phyloP scores from a whole-genome alignment of 2,329 filamentous ascomycete genomes.

The Trichophaea hybrida region DNA sequence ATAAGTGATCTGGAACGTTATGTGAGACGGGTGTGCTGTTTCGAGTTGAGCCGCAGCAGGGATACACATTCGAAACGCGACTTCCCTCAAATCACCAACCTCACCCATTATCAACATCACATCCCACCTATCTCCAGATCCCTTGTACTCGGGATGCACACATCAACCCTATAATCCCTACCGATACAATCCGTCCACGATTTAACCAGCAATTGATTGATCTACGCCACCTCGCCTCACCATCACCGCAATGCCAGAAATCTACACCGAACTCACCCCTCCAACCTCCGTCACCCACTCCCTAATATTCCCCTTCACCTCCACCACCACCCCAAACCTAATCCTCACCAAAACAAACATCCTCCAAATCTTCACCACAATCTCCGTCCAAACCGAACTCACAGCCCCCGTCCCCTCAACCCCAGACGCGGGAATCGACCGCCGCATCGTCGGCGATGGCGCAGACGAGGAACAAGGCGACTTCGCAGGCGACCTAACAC shows the following conservation, averaged over 20 bases:
- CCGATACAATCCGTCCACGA: not conserved
- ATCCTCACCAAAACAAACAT: conserved; percentile 84
- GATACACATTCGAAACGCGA: not conserved
- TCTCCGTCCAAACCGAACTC: conserved; percentile 33
- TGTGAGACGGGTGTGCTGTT: not conserved
- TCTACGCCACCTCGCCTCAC: not conserved
- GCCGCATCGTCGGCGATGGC: conserved; percentile 33
- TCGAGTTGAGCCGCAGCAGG: not conserved
- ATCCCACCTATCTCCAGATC: not conserved
- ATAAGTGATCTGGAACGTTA: not conserved
- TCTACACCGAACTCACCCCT: conserved; percentile 84
- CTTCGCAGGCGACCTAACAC: conserved; percentile 48
- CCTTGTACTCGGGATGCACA: too few relatives aligned
- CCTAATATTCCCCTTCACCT: conserved; percentile 61
- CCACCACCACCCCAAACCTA: conserved; percentile 64
- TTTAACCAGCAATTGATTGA: not conserved
- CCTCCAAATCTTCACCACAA: conserved; percentile 73
- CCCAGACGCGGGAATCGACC: conserved; percentile 26
- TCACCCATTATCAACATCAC: not conserved
- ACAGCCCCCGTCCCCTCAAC: conserved; percentile 28
- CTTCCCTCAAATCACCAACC: not conserved
- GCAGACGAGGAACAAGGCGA: conserved; percentile 52
- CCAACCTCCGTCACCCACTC: conserved; percentile 90
- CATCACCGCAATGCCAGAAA: conserved; percentile 21
- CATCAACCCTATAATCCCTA: not conserved